Conservation (phyloP, 2,329 filamentous ascomycete species). For the Diaporthe australafricana region DNA sequence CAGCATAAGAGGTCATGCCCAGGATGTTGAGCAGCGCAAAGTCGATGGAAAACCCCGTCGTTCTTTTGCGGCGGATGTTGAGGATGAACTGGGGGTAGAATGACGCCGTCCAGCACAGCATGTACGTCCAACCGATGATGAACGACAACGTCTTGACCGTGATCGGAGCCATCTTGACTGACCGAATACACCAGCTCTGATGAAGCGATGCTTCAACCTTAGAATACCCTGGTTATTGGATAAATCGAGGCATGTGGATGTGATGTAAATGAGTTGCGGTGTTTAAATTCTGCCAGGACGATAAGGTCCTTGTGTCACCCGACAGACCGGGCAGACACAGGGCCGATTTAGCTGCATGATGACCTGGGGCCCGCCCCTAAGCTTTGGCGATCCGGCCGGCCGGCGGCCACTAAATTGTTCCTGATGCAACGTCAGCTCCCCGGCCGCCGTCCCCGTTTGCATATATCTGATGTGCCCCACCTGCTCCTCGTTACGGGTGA, state of each 20-base stretch:
- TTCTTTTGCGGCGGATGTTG: conserved; percentile 27
- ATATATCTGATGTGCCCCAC: not conserved
- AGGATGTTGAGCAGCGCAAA: conserved; percentile 27
- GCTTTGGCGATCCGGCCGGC: conserved; percentile 3
- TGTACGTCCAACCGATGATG: conserved; percentile 29
- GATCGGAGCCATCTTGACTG: conserved; percentile 1
- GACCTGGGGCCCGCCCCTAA: not conserved
- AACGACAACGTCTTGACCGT: conserved; percentile 20
- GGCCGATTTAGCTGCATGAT: conserved; percentile 7
- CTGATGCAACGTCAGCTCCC: not conserved
- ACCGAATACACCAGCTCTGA: not conserved
- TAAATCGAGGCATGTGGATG: not conserved
- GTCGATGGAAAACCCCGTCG: conserved; percentile 30
- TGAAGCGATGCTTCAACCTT: not conserved
- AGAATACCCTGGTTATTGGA: not conserved
- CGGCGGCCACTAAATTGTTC: not conserved
- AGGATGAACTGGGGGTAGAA: conserved; percentile 28
- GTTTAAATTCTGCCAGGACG: not conserved
- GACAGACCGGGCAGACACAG: not conserved
- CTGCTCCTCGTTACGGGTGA: not conserved
- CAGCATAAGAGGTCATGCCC: conserved; percentile 24
- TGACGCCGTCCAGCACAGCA: conserved; percentile 29
- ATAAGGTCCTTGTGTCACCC: not conserved
- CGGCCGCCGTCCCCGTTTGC: not conserved
- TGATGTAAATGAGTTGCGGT: not conserved